A percentile compares a stretch with the other conserved stretches of the same genome.
These are phyloP conservation scores for Calonectria henricotiae DNA, from an alignment of 2,329 filamentous ascomycete genomes.

Conservation along the genomic window DNA sequence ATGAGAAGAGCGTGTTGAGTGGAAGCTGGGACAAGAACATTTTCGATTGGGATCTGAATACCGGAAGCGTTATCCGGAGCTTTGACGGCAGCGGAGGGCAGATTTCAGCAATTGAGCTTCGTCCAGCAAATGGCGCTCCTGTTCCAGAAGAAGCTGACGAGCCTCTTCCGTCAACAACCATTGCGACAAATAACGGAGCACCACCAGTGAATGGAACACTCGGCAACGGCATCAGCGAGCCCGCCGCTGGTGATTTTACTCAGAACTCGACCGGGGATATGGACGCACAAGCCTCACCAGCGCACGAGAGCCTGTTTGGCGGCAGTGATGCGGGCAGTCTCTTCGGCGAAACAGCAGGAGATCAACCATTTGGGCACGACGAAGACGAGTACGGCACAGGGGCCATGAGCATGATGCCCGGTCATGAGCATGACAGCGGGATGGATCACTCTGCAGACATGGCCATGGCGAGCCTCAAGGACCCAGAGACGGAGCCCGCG, in stretches of 20 bases:
- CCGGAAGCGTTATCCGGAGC: slow-evolving; percentile 80
- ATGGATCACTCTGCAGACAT: slow-evolving; percentile 64
- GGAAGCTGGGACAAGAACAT: slow-evolving; percentile 98
- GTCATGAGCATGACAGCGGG: slow-evolving; percentile 59
- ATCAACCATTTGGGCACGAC: slow-evolving; percentile 81
- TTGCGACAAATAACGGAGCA: slow-evolving; percentile 82
- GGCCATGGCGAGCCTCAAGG: slow-evolving; percentile 59
- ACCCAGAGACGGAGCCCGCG: slow-evolving; percentile 51
- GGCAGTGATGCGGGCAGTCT: slow-evolving; percentile 86
- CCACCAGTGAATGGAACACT: slow-evolving; percentile 69
- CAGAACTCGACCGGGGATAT: slow-evolving; percentile 48
- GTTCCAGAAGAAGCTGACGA: slow-evolving; percentile 83
- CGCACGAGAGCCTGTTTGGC: slow-evolving; percentile 86
- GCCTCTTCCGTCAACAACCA: slow-evolving; percentile 75
- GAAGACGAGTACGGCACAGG: slow-evolving; percentile 85
- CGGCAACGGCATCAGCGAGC: slow-evolving; percentile 48
- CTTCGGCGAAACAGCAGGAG: slow-evolving; percentile 82
- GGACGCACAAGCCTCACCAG: slow-evolving; percentile 77
- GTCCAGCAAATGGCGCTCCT: slow-evolving; percentile 82
- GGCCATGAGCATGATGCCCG: slow-evolving; percentile 75
- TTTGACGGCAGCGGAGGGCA: slow-evolving; percentile 87
- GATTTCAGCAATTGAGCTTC: slow-evolving; percentile 89
- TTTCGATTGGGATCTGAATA: slow-evolving; percentile 95
- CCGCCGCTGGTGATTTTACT: slow-evolving; percentile 40
- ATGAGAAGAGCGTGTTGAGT: slow-evolving; percentile 90